These are phyloP conservation scores for Penicillium digitatum DNA, from an alignment of 2,329 filamentous ascomycete species.

Conservation along the genomic window DNA sequence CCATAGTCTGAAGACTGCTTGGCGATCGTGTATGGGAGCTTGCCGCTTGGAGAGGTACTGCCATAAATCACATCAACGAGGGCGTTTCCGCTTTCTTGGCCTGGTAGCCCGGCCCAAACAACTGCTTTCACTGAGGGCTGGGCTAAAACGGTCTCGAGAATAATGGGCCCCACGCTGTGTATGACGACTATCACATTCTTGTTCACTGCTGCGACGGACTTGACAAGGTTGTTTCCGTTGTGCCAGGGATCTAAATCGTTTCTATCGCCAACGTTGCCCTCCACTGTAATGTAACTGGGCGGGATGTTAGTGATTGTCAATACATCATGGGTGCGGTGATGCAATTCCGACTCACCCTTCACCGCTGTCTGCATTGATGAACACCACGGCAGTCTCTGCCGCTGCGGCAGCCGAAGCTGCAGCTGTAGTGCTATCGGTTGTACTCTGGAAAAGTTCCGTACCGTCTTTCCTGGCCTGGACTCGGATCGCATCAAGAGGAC, in stretches of 20 bases:
- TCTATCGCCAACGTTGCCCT: slow-evolving; percentile 55
- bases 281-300: slow-evolving; percentile 43
- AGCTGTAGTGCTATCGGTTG: slow-evolving; percentile 36
- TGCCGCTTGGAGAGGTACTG: slow-evolving; percentile 47
- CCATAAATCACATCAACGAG: slow-evolving; percentile 48
- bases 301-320: background rate
- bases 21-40: slow-evolving; percentile 61
- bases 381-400: slow-evolving; percentile 45
- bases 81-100: slow-evolving; percentile 50
- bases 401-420: slow-evolving; percentile 38
- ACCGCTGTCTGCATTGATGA: slow-evolving; percentile 48
- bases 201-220: slow-evolving; percentile 55
- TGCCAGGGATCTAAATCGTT: slow-evolving; percentile 49
- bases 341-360: slow-evolving; percentile 35
- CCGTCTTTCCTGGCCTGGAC: slow-evolving; percentile 35
- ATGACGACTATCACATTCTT: slow-evolving; percentile 62
- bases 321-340: too few relatives aligned
- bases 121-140: slow-evolving; percentile 62
- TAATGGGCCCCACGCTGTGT: slow-evolving; percentile 60
- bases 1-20: slow-evolving; percentile 52
- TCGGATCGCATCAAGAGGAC: slow-evolving; percentile 43
- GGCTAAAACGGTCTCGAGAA: slow-evolving; percentile 60
- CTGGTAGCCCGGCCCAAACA: slow-evolving; percentile 61
- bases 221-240: slow-evolving; percentile 46
- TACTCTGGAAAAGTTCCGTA: slow-evolving; percentile 43